Conservation (phyloP, 2,329 filamentous ascomycete genomes). For the Phyllosticta citriasiana region DNA sequence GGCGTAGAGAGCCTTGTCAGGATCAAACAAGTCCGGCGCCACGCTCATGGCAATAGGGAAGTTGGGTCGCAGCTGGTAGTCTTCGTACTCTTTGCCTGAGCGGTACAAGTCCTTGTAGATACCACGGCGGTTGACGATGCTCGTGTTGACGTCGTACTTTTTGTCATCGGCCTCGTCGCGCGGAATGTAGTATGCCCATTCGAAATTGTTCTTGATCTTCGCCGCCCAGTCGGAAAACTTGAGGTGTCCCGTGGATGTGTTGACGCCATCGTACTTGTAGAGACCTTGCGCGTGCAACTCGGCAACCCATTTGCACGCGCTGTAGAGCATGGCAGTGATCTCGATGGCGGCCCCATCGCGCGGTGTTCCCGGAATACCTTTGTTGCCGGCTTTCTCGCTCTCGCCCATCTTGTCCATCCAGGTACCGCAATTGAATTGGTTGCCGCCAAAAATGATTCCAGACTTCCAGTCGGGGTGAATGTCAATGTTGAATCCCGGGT, state of each 20-base stretch:
- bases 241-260: slow-evolving; percentile 52
- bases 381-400: slow-evolving; percentile 78
- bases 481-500: slow-evolving; percentile 84
- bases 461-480: slow-evolving; percentile 85
- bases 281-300: slow-evolving; percentile 56
- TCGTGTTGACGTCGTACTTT: slow-evolving; percentile 69
- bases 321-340: slow-evolving; percentile 89
- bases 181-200: slow-evolving; percentile 85
- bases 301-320: slow-evolving; percentile 71
- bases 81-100: slow-evolving; percentile 90
- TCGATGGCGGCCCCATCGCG: slow-evolving; percentile 92
- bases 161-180: slow-evolving; percentile 56
- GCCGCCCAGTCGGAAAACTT: slow-evolving; percentile 70
- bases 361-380: slow-evolving; percentile 91
- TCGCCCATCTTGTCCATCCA: slow-evolving; percentile 99
- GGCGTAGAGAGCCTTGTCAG: slow-evolving; percentile 66
- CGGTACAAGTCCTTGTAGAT: slow-evolving; percentile 98
- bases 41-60: slow-evolving; percentile 94
- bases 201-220: slow-evolving; percentile 76
- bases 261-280: slow-evolving; percentile 66
- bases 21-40: slow-evolving; percentile 76
- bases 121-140: slow-evolving; percentile 76
- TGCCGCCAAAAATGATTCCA: slow-evolving; percentile 88
- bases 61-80: slow-evolving; percentile 92
- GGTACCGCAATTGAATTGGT: slow-evolving; percentile 88